Base-by-base conservation (phyloP, 495 filamentous ascomycete species). In the Annulohypoxylon nitens region DNA sequence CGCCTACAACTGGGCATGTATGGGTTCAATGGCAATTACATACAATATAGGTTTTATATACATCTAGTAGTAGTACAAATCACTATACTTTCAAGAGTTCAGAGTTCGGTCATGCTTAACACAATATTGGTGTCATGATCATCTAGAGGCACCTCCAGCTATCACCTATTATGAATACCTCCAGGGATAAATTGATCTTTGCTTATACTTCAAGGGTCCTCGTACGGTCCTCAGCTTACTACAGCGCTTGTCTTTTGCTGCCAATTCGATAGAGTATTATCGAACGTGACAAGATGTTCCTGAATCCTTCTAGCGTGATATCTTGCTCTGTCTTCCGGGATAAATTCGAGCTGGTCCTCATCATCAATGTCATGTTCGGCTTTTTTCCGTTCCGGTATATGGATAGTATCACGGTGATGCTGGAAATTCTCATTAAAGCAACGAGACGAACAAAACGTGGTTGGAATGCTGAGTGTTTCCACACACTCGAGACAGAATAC, bases 401-500 rank as follows among this genome's bases (percentile, higher is more conserved):
- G 84, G 25, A 82, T 74, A 3, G 62, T 61, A 41, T 83, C 80
- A 18, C 82, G 81, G 62, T 86, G 84, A 0, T 55, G 69, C 45
- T 78, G 78, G 59, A 85, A 83, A 71, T 84, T 78, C 48, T 58
- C 58, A 16, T 71, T 76, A 18, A 82, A 81, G 70, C 84, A 86
- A 30, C 74, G 70, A 10, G 70, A 64, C 20, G 82, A 81, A 69
- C 84, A 86, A 75, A 80, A 86, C 0, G 72, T 23, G 0, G 82
- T 79, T 0, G 77, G 68, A 2, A 75, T 59, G 36, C 80, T 78
- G 36, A 81, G 73, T 2, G 64, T 64, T 37, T 68, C 61, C 8
- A 85, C 67, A 59, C 84, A 86, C 53, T 85, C 82, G 12, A 61
- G 75, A 73, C 84, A 86, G 66, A 84, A 81, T 45, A 72, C 68